Evolutionary conservation across 257 asterid genomes (phyloP), one percentile per base, ranked within the genome.

Genomic region (Nicotiana otophora): DNA sequence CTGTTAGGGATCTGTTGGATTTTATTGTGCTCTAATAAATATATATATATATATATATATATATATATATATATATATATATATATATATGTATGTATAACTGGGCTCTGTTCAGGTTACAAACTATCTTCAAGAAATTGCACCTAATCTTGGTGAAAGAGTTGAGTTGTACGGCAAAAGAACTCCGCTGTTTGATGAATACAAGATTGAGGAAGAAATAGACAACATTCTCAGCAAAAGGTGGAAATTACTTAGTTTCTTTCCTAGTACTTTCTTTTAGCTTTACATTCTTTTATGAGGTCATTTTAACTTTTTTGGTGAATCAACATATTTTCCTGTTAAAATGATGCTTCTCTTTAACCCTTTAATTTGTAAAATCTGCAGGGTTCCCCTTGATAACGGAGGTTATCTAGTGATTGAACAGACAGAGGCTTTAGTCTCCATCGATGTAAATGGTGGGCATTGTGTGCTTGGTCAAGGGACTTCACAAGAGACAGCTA

Each of bases 321-420:
- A 26, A 15, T 75, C 42, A 74, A 7, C 46, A 75, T 26, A 10
- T 28, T 48, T 53, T 75, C 42, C 15, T 15, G 42, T 75, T 54
- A n/a, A 57, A 34, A 70, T 70, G 69, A 16, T 20, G 1, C 57
- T 77, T 77, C 63, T 19, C 65, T 61, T 83, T 69, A 26, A 55
- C 72, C 68, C 82, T n/a, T 30, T 66, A 7, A 55, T 83, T 78
- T 72, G 46, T 82, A 64, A 82, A 66, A 67, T 81, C 46, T 75
- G 34, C 91, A 96, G 99, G 94, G 98, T 96, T 86, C 90, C 94
- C 67, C 93, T 96, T 83, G 93, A 85, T 86, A 94, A 96, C 78
- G 99, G 99, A 77, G 99, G 99, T 83, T 94, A 93, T 93, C 88
- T 96, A 82, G 98, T 96, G 84, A 96, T 96, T 84, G 99, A 96